phyloP scores from a whole-genome alignment of 2,329 filamentous ascomycete genomes.

The Penicillium sp. region DNA sequence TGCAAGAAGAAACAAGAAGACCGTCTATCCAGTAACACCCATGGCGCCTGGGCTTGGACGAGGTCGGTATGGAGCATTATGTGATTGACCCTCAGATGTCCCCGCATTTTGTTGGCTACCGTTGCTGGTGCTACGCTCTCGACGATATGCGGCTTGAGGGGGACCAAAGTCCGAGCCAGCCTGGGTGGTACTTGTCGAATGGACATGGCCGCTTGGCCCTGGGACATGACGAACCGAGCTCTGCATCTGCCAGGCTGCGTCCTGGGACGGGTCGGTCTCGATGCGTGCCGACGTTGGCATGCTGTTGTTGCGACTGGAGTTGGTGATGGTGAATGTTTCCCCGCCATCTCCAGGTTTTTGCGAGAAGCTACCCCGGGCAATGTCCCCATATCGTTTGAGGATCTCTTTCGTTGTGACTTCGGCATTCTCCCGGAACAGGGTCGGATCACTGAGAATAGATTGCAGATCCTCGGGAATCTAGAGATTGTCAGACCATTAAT shows the following conservation, averaged over 20 bases:
- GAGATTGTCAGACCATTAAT: slow-evolving; percentile 5
- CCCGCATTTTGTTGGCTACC: slow-evolving; percentile 28
- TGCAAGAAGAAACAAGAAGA: slow-evolving; percentile 15
- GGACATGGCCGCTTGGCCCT: slow-evolving; percentile 35
- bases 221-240: slow-evolving; percentile 71
- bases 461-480: slow-evolving; percentile 91
- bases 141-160: slow-evolving; percentile 23
- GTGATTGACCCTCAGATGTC: slow-evolving; percentile 24
- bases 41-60: slow-evolving; percentile 37
- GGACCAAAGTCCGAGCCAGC: slow-evolving; percentile 25
- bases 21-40: slow-evolving; percentile 34
- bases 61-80: slow-evolving; percentile 34
- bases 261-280: slow-evolving; percentile 75
- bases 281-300: slow-evolving; percentile 57
- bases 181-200: slow-evolving; percentile 26
- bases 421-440: slow-evolving; percentile 70
- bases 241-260: slow-evolving; percentile 69
- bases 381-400: slow-evolving; percentile 83
- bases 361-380: slow-evolving; percentile 59
- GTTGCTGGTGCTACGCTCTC: slow-evolving; percentile 34
- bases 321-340: slow-evolving; percentile 47
- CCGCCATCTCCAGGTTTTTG: slow-evolving; percentile 49
- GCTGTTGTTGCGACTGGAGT: slow-evolving; percentile 37
- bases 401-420: slow-evolving; percentile 98
- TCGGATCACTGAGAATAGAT: slow-evolving; percentile 74